Conservation (phyloP, 306 rosid genomes). For the Cicer chorassanicum region DNA sequence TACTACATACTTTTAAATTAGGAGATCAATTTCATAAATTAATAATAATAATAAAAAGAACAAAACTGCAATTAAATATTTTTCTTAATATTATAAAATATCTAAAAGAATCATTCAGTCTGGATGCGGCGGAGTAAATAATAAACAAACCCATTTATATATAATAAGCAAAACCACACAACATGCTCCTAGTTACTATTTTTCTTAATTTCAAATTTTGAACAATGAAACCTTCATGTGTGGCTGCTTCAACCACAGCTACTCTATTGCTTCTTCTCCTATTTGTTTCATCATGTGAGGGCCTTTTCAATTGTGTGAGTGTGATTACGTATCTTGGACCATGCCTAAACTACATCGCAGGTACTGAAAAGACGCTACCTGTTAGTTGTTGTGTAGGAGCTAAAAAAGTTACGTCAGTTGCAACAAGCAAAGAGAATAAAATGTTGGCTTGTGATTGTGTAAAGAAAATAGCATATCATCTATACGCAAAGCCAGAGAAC, state of each 20-base stretch:
- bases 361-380: background rate
- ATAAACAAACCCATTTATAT: too few species aligned
- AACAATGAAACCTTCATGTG: background rate
- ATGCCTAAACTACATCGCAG: background rate
- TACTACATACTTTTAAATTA: too few species aligned
- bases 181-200: background rate
- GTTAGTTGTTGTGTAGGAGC: background rate
- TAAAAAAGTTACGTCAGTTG: background rate
- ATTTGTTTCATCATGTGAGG: background rate
- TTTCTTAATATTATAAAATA: too few species aligned
- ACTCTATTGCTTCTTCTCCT: background rate
- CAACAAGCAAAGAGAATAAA: background rate
- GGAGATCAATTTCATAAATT: too few species aligned
- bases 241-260: background rate
- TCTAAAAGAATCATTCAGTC: too few species aligned
- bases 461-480: background rate
- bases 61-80: too few species aligned
- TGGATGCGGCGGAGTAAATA: too few species aligned
- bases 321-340: background rate
- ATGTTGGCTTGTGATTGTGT: background rate
- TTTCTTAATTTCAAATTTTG: background rate
- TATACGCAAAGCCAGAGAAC: background rate
- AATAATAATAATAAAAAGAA: too few species aligned
- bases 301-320: background rate
- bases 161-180: background rate